These are phyloP conservation scores for Chlorella sp. DNA, from an alignment of 139 green algal species.

Conservation along the genomic window DNA sequence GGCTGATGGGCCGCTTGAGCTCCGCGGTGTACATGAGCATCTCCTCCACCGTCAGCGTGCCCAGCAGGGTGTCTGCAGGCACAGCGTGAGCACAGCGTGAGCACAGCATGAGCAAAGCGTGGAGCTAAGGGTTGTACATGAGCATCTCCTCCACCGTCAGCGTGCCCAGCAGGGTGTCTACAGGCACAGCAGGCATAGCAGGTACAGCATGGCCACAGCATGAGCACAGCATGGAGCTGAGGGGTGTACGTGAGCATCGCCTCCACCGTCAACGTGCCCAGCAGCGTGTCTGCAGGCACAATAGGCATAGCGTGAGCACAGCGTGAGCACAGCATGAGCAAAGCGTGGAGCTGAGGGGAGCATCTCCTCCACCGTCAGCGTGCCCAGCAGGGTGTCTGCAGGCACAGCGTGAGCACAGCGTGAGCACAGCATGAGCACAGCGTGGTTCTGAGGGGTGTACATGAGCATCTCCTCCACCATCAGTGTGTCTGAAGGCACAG, in stretches of 20 bases:
- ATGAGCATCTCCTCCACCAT: conserved; percentile 19
- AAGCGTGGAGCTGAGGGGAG: too few species aligned
- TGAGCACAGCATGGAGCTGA: conserved; percentile 55
- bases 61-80: conserved; percentile 22
- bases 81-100: neutral
- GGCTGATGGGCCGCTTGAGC: conserved; percentile 43
- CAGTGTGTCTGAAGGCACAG: too few species aligned
- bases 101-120: too few species aligned
- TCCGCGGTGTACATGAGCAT: conserved; percentile 46
- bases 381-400: conserved; percentile 32
- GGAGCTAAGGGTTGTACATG: too few species aligned
- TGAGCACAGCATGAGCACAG: neutral
- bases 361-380: neutral
- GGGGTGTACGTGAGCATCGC: conserved; percentile 20
- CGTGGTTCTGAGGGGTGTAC: conserved; percentile 51
- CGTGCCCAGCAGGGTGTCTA: conserved; percentile 30
- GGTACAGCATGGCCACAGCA: neutral
- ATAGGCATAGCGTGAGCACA: neutral
- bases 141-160: neutral
- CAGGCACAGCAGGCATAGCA: neutral
- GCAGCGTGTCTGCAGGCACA: conserved; percentile 13
- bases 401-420: neutral
- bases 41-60: conserved; percentile 5
- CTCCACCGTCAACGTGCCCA: conserved; percentile 12
- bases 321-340: too few species aligned